Percentiles rank a stretch among this genome's conserved stretches.
phyloP scores from a whole-genome alignment of 2,329 filamentous ascomycete genomes.

The Verticillium klebahnii region DNA sequence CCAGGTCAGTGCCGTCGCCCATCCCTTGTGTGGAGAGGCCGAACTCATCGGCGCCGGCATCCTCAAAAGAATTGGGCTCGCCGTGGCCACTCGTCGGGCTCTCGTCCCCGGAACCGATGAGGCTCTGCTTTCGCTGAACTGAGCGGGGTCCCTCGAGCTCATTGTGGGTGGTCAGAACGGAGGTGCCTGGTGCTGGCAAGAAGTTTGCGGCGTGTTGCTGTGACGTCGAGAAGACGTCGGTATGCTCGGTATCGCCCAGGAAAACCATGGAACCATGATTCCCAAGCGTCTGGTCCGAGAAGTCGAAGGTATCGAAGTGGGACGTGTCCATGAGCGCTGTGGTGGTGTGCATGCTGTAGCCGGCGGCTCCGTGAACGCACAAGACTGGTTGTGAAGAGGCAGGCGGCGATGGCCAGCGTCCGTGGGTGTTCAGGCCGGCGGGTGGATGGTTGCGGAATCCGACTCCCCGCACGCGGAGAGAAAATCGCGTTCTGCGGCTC shows the following conservation, averaged over 20 bases:
- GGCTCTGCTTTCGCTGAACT: conserved; percentile 19
- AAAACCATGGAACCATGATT: conserved; percentile 36
- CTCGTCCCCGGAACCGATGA: conserved; percentile 40
- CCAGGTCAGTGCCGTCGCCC: conserved; percentile 50
- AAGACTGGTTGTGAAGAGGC: neutral
- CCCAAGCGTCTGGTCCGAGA: conserved; percentile 40
- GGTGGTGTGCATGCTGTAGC: neutral
- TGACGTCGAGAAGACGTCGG: conserved; percentile 24
- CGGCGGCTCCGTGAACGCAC: neutral
- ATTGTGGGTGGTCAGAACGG: neutral
- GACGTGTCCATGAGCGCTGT: conserved; percentile 32
- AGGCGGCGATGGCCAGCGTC: neutral
- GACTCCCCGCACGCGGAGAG: neutral
- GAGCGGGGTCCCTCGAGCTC: conserved; percentile 12
- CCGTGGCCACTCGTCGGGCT: conserved; percentile 38
- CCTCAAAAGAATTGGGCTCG: conserved; percentile 44
- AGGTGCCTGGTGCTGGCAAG: neutral
- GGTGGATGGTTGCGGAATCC: neutral
- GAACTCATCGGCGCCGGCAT: conserved; percentile 54
- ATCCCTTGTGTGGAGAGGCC: conserved; percentile 41
- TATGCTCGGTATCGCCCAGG: conserved; percentile 26
- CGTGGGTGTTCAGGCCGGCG: neutral
- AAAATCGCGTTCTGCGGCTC: neutral
- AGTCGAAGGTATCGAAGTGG: conserved; percentile 50
- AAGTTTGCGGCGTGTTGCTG: conserved; percentile 18